Evolutionary conservation across 2,329 filamentous ascomycete species (phyloP).

Genomic region (Metarhizium sp.): DNA sequence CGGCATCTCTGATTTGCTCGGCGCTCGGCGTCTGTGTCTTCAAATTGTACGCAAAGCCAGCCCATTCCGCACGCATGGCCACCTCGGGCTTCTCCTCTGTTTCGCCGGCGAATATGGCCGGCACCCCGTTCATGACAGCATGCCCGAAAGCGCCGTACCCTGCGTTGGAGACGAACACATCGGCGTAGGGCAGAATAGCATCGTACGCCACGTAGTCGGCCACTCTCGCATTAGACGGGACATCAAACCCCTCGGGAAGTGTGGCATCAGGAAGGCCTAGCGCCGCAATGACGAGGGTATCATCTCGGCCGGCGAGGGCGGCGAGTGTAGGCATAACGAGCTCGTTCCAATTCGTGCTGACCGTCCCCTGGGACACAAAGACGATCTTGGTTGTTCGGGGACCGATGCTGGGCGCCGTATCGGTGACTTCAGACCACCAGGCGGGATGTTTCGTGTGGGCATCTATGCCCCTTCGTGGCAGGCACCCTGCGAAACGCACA

Average conservation of each 20-base stretch:
- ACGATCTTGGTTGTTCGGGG: slow-evolving; percentile 26
- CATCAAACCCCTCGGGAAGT: slow-evolving; percentile 13
- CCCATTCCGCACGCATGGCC: slow-evolving; percentile 28
- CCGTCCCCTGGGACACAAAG: slow-evolving; percentile 37
- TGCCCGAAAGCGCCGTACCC: slow-evolving; percentile 39
- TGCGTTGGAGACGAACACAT: slow-evolving; percentile 37
- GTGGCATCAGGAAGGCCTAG: slow-evolving; percentile 16
- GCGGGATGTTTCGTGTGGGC: not conserved
- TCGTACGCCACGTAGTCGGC: slow-evolving; percentile 41
- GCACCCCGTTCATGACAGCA: slow-evolving; percentile 33
- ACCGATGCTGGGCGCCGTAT: slow-evolving; percentile 15
- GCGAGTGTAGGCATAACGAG: slow-evolving; percentile 35
- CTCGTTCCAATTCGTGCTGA: slow-evolving; percentile 24
- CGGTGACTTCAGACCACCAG: not conserved
- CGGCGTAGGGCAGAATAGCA: slow-evolving; percentile 30
- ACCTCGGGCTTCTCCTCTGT: slow-evolving; percentile 32
- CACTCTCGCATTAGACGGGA: slow-evolving; percentile 32
- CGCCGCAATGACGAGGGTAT: slow-evolving; percentile 24
- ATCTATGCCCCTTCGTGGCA: slow-evolving; percentile 1
- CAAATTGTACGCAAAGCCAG: slow-evolving; percentile 36
- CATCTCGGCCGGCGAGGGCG: slow-evolving; percentile 29
- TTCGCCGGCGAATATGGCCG: slow-evolving; percentile 34
- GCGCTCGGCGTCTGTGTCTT: slow-evolving; percentile 21
- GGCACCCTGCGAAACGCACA: slow-evolving; percentile 3
- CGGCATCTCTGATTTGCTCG: slow-evolving; percentile 18